Conservation (phyloP, 768 basidiomycete species). For the Trametes cingulata region DNA sequence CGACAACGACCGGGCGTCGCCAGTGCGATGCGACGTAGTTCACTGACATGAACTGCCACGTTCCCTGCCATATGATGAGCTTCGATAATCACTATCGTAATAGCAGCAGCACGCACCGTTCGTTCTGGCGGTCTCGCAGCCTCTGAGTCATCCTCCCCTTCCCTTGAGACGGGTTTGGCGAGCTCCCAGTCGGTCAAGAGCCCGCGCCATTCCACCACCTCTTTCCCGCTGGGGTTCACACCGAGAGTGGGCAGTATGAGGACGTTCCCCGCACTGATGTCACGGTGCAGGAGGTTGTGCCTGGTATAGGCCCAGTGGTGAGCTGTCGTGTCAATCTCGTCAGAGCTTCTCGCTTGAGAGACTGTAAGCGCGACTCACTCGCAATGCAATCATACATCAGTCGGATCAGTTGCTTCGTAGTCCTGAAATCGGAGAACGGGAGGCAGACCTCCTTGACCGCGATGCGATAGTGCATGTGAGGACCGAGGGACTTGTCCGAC, state of each 20-base stretch:
- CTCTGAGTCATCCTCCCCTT: not conserved
- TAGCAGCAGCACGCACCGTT: not conserved
- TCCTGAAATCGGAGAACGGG: conserved; percentile 2
- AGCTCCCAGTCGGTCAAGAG: conserved; percentile 6
- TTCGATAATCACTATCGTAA: not conserved
- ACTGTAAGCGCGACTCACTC: not conserved
- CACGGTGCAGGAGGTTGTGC: not conserved
- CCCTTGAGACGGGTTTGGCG: not conserved
- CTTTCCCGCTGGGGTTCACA: not conserved
- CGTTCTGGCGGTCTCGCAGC: not conserved
- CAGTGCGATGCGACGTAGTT: not conserved
- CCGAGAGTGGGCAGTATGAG: not conserved
- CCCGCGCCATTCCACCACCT: not conserved
- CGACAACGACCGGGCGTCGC: not conserved
- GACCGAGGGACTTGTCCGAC: not conserved
- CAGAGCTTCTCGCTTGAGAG: not conserved
- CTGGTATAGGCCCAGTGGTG: not conserved
- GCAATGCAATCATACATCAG: conserved; percentile 2
- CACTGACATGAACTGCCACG: not conserved
- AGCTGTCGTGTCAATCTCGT: not conserved
- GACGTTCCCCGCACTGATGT: conserved; percentile 6
- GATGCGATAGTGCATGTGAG: conserved; percentile 12
- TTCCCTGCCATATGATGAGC: not conserved
- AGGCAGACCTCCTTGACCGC: conserved; percentile 8
- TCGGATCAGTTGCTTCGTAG: not conserved